Conservation (phyloP, 768 basidiomycete species). For the Mycena chlorophos region DNA sequence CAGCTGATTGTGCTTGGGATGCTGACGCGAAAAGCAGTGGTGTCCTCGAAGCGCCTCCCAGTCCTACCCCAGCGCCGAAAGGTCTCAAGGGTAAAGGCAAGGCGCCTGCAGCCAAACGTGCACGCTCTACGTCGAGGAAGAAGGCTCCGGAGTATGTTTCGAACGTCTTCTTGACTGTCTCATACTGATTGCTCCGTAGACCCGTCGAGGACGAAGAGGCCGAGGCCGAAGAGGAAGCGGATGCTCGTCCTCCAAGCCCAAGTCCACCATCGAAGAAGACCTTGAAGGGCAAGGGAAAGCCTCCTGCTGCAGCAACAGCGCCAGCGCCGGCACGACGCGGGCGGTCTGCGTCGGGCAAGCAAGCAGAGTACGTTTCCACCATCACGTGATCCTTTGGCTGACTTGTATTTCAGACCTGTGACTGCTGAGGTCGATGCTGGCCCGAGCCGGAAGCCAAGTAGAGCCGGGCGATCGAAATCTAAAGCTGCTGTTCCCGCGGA, state of each 20-base stretch:
- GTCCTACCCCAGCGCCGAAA: conserved; percentile 2
- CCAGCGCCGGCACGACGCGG: neutral
- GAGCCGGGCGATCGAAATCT: neutral
- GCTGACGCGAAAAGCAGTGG: neutral
- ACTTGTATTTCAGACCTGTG: neutral
- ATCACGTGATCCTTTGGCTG: neutral
- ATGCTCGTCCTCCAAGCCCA: neutral
- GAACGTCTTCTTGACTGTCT: neutral
- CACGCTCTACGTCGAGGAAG: neutral
- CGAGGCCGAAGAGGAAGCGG: neutral
- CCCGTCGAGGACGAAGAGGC: neutral
- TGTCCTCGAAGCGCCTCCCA: neutral
- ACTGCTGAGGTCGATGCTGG: neutral
- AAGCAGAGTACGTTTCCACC: neutral
- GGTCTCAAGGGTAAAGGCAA: neutral
- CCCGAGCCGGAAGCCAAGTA: neutral
- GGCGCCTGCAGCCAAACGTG: conserved; percentile 1
- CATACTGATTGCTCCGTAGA: neutral
- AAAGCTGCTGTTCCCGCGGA: neutral
- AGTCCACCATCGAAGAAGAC: neutral
- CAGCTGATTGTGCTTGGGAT: neutral
- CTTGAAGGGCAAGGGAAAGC: neutral
- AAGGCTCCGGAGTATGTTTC: neutral
- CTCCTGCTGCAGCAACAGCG: neutral
- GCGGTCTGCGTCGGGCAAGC: neutral